A percentile compares a stretch with the other conserved stretches of the same genome.
Evolutionary conservation across 2,329 filamentous ascomycete genomes (phyloP).

Genomic region (Colletotrichum lupini): DNA sequence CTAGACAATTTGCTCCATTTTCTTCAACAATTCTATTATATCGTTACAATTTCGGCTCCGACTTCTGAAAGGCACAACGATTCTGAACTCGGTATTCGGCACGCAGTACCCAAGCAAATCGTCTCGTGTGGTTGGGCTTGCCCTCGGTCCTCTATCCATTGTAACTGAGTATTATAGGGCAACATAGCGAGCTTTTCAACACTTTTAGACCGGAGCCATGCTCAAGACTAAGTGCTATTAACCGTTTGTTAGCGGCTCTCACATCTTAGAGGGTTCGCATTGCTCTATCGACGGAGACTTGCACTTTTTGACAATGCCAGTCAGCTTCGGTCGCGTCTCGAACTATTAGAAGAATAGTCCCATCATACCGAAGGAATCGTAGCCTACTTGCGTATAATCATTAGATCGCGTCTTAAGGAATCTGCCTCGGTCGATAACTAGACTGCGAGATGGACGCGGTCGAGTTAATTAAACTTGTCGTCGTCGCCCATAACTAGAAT

Average conservation of each 20-base stretch:
- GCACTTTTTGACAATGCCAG: too few relatives aligned
- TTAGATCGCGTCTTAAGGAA: too few relatives aligned
- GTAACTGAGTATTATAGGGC: background rate
- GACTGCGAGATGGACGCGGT: background rate
- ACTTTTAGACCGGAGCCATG: too few relatives aligned
- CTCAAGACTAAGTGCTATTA: too few relatives aligned
- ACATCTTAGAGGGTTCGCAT: too few relatives aligned
- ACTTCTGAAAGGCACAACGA: background rate
- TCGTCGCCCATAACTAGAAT: fast-evolving
- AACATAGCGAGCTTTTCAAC: background rate
- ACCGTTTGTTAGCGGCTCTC: too few relatives aligned
- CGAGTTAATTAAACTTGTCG: background rate
- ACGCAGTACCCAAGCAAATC: background rate
- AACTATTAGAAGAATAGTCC: too few relatives aligned
- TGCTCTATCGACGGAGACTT: too few relatives aligned
- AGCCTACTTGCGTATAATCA: too few relatives aligned
- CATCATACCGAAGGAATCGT: too few relatives aligned
- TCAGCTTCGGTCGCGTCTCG: too few relatives aligned
- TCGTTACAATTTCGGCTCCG: background rate
- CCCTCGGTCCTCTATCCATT: background rate
- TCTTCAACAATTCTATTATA: background rate
- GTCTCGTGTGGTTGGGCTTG: background rate
- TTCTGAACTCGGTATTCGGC: background rate
- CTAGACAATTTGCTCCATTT: background rate
- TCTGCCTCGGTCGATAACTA: background rate